Evolutionary conservation across 2,329 filamentous ascomycete species (phyloP).

Genomic region (Colletotrichum coccodes): DNA sequence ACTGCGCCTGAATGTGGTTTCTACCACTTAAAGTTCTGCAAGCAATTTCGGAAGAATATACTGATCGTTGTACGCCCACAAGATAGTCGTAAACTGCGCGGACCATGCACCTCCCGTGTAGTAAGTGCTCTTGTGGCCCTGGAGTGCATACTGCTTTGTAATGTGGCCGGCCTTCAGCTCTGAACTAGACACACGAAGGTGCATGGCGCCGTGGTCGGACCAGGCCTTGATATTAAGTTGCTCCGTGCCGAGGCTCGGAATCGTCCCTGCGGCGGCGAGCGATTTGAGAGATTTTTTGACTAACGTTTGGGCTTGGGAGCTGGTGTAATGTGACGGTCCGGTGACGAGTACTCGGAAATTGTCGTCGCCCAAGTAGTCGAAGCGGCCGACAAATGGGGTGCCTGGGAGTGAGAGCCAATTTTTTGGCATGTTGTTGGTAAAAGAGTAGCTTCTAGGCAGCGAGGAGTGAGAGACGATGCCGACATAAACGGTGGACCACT

Average conservation of each 20-base stretch:
- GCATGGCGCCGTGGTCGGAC: slow-evolving; percentile 44
- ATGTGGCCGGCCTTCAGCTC: slow-evolving; percentile 47
- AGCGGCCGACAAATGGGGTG: slow-evolving; percentile 40
- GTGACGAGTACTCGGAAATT: slow-evolving; percentile 41
- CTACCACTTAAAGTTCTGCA: slow-evolving; percentile 9
- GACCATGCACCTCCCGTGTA: slow-evolving; percentile 49
- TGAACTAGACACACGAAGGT: slow-evolving; percentile 41
- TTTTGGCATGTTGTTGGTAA: slow-evolving; percentile 41
- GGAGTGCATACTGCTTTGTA: slow-evolving; percentile 46
- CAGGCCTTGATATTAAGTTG: slow-evolving; percentile 39
- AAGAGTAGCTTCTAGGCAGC: slow-evolving; percentile 37
- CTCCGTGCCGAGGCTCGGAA: slow-evolving; percentile 32
- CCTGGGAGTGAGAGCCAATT: slow-evolving; percentile 41
- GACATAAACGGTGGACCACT: slow-evolving; percentile 44
- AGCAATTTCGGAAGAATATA: slow-evolving; percentile 41
- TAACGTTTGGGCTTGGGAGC: slow-evolving; percentile 37
- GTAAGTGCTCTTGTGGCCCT: slow-evolving; percentile 51
- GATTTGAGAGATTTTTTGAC: slow-evolving; percentile 36
- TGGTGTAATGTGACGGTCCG: slow-evolving; percentile 35
- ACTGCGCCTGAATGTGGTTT: too few relatives aligned
- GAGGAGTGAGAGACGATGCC: slow-evolving; percentile 44
- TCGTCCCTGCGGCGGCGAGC: slow-evolving; percentile 36
- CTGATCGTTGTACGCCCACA: slow-evolving; percentile 46
- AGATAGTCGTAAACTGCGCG: slow-evolving; percentile 42
- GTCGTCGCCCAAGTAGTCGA: slow-evolving; percentile 39